These are phyloP conservation scores for Lecanosticta acicola DNA, from an alignment of 2,329 filamentous ascomycete genomes.

Conservation along the genomic window DNA sequence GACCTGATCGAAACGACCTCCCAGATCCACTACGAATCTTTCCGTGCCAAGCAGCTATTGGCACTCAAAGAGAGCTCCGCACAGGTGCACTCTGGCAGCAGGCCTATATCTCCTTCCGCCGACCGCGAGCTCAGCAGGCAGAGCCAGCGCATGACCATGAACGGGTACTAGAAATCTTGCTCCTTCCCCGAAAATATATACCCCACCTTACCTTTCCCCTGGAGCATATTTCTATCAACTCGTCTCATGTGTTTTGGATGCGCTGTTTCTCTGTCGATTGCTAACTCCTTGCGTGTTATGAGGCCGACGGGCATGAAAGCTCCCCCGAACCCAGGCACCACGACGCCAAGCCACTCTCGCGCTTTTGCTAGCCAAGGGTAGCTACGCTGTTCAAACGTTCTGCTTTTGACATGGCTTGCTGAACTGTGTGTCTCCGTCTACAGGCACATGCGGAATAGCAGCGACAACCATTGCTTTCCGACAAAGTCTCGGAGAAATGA, in stretches of 20 bases:
- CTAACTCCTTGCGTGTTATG: constrained; percentile 10
- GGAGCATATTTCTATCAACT: constrained; percentile 18
- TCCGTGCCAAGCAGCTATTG: constrained; percentile 97
- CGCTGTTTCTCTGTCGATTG: constrained; percentile 8
- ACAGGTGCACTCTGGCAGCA: constrained; percentile 63
- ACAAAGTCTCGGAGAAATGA: too few relatives aligned
- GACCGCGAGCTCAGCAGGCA: constrained; percentile 94
- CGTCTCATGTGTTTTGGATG: constrained; percentile 10
- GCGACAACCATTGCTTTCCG: too few relatives aligned
- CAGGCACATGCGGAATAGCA: constrained; percentile 2
- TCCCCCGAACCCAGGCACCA: constrained; percentile 2
- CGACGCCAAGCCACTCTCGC: constrained; percentile 8
- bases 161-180: constrained; percentile 70
- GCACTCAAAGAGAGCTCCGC: constrained; percentile 97
- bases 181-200: constrained; percentile 15
- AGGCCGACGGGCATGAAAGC: constrained; percentile 4
- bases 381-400: background rate
- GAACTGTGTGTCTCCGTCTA: constrained; percentile 1
- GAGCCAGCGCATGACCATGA: constrained; percentile 97
- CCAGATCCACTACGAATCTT: constrained; percentile 98
- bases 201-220: constrained; percentile 13
- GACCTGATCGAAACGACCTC: constrained; percentile 98
- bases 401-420: background rate
- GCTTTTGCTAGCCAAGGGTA: constrained; percentile 13
- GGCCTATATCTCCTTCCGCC: constrained; percentile 86